Conservation (phyloP, 371 early-diverging fungal genomes). For the Choanephora cucurbitarum region DNA sequence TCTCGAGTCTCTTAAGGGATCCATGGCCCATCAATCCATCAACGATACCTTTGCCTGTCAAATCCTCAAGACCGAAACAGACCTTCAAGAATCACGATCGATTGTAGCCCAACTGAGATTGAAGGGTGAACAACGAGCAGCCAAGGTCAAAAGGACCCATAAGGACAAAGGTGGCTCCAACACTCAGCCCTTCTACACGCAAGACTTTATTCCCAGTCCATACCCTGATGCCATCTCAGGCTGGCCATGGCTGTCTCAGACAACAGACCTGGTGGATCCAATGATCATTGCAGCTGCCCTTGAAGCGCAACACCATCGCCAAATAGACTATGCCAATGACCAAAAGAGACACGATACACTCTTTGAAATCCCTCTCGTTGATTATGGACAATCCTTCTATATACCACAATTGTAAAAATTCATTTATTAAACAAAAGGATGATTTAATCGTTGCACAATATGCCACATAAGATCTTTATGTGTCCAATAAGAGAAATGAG, state of each 20-base stretch:
- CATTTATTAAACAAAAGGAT: too few relatives aligned
- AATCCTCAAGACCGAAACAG: slow-evolving; percentile 38
- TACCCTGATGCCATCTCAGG: neutral
- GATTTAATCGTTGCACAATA: slow-evolving; percentile 35
- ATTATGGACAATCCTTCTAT: slow-evolving; percentile 24
- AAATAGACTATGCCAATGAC: slow-evolving; percentile 4
- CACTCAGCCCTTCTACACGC: too few relatives aligned
- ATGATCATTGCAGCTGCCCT: slow-evolving; percentile 32
- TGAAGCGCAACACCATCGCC: slow-evolving; percentile 10
- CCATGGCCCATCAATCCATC: slow-evolving; percentile 14
- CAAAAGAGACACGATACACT: neutral
- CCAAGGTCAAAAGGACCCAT: slow-evolving; percentile 30
- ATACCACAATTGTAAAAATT: too few relatives aligned
- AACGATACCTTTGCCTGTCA: slow-evolving; percentile 14
- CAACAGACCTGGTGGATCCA: slow-evolving; percentile 22
- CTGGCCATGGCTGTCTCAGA: neutral
- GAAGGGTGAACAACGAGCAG: slow-evolving; percentile 36
- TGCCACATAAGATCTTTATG: slow-evolving; percentile 54
- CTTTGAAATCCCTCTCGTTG: too few relatives aligned
- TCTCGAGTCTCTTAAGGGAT: slow-evolving; percentile 24
- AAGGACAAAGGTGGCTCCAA: neutral
- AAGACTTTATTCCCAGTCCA: neutral
- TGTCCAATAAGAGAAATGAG: slow-evolving; percentile 57
- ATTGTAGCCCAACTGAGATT: slow-evolving; percentile 39
- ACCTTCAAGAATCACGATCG: slow-evolving; percentile 42